These are phyloP conservation scores for Cryptococcus amylolentus DNA, from an alignment of 1,284 basidiomycete species.

Conservation along the genomic window DNA sequence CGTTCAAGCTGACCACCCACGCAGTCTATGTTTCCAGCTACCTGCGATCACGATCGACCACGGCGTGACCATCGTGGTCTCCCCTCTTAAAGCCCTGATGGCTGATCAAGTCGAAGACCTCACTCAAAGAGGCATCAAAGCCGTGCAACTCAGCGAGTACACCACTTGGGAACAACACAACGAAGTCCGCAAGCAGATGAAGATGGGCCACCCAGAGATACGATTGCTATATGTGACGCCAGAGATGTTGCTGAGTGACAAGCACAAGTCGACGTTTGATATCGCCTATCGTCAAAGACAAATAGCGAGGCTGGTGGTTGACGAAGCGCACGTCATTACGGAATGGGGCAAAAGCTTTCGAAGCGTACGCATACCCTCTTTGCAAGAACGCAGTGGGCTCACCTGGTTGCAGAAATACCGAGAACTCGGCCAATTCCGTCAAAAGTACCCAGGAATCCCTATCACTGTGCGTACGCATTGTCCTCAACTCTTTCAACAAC, in stretches of 20 bases:
- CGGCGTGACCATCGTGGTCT: conserved; percentile 73
- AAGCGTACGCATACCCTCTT: conserved; percentile 29
- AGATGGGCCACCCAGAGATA: conserved; percentile 59
- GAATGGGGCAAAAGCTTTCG: conserved; percentile 84
- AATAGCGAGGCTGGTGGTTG: conserved; percentile 69
- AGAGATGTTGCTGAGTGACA: conserved; percentile 62
- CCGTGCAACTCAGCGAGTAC: conserved; percentile 66
- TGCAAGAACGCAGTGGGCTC: not conserved
- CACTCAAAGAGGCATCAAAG: conserved; percentile 57
- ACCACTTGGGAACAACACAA: conserved; percentile 57
- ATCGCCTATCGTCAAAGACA: conserved; percentile 57
- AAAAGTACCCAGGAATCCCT: conserved; percentile 65
- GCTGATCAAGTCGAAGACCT: conserved; percentile 74
- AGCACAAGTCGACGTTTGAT: conserved; percentile 58
- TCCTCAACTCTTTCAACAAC: not conserved
- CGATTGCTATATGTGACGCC: conserved; percentile 76
- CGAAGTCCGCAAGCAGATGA: conserved; percentile 62
- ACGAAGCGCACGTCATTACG: conserved; percentile 88
- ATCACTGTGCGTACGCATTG: conserved; percentile 61
- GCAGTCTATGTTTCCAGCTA: conserved; percentile 75
- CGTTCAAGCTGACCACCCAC: not conserved
- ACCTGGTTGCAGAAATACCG: conserved; percentile 58
- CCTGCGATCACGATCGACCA: conserved; percentile 69
- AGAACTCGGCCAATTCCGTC: conserved; percentile 65
- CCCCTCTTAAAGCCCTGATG: conserved; percentile 80